Base-by-base conservation (phyloP, 805 yeast species). In the Sungouiella thailandica region DNA sequence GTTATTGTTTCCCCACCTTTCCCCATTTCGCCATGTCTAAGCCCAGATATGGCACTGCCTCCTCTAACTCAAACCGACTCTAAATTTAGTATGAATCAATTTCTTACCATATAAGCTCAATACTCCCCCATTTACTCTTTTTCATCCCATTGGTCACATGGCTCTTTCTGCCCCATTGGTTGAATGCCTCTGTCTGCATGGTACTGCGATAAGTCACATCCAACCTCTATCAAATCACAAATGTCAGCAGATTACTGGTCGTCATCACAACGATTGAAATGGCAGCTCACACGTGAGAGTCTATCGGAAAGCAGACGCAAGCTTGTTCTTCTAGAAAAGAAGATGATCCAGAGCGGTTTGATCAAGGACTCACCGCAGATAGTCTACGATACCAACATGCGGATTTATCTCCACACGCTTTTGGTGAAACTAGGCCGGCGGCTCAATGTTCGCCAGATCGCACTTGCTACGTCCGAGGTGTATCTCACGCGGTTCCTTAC, bases 221-320 rank as follows among this genome's bases (percentile, higher is more conserved):
- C 3, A 3, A 4, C 25, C 12, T 7, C 7, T 10, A 10, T 10
- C 23, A 7, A 16, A 3, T n/a, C 17, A 3, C 11, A 61, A 64
- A 73, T 76, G 96, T 79, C 93, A 2, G 95, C 95, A 0, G 83
- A 83, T 53, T 89, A 80, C 56, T 86, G 96, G 96, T 69, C 70
- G 12, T 85, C 95, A 2, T 76, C 94, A 2, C 97, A 89, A 52
- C 59, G 95, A 28, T 64, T 60, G 25, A 70, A 76, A 47, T 90
- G 97, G 97, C 90, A 84, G 48, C 77, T 80, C 50, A 74, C 86
- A 1, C 66, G 84, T 29, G 80, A 77, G 20, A 61, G 76, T 14
- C 67, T 90, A 16, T 44, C 60, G 13, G 71, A 64, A 53, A 39
- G 65, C 60, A 36, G 74, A 72, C 41, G 72, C 46, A 53, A 60